Percentiles rank a stretch among this genome's conserved stretches.
phyloP scores from a whole-genome alignment of 257 asterid species.

The Solanum piurae region DNA sequence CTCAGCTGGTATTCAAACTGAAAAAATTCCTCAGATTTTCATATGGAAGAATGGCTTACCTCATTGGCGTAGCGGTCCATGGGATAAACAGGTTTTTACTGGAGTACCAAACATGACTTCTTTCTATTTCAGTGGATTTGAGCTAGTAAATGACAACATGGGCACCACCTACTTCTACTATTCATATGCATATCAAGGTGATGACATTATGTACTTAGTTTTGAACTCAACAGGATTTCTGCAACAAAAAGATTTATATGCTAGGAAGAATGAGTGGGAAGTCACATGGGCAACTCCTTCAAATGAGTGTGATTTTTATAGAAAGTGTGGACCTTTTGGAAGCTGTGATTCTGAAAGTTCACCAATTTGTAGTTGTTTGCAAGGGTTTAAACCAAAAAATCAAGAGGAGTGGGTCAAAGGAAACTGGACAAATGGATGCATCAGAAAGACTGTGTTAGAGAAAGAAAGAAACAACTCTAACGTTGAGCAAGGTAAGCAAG shows the following conservation, averaged over 20 bases:
- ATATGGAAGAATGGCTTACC: conserved; percentile 18
- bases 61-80: conserved; percentile 40
- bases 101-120: conserved; percentile 5
- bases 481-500: conserved; percentile 9
- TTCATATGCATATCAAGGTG: not conserved
- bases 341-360: conserved; percentile 10
- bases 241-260: conserved; percentile 8
- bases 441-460: conserved; percentile 10
- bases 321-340: conserved; percentile 27
- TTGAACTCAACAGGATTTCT: conserved; percentile 13
- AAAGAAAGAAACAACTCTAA: conserved; percentile 16
- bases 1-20: conserved; percentile 7
- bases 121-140: not conserved
- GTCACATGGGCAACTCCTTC: conserved; percentile 6
- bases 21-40: conserved; percentile 17
- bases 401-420: conserved; percentile 26
- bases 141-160: not conserved
- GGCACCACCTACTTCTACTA: conserved; percentile 1
- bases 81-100: conserved; percentile 15
- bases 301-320: conserved; percentile 23
- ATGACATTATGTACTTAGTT: not conserved
- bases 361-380: conserved; percentile 23
- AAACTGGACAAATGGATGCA: conserved; percentile 40
- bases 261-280: not conserved
- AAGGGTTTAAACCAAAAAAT: conserved; percentile 23